Base-by-base conservation (phyloP, 805 yeast genomes). In the Spencermartinsiella europaea region DNA sequence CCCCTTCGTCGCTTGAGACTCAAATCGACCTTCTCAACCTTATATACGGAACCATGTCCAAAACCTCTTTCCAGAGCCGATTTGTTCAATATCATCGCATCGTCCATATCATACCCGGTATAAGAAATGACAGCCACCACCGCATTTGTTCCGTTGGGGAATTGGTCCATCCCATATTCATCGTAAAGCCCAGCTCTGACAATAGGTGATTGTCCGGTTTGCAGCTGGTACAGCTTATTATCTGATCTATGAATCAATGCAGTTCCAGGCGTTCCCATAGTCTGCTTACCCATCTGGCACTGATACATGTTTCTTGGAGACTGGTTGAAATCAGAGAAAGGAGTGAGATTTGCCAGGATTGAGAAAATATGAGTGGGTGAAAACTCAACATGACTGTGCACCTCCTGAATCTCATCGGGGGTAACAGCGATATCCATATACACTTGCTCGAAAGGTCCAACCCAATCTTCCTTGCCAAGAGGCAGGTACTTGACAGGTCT, bases 281-380 rank as follows among this genome's bases (percentile, higher is more conserved):
- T 91, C 74, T 93, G 99, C 72, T 93, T 93, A 80, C 97, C 98
- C 99, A 93, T 93, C 76, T 93, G 99, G 72, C 99, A 93, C 73
- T 93, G 99, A 68, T 93, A 93, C 98, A 93, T 93, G 67, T 93
- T 93, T 80, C 99, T 85, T 62, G 99, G 99, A 21, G 97, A 90
- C 74, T 93, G 99, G 69, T 93, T 93, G 74, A 93, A 93, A 68
- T 93, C 99, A 1, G 98, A 90, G 66, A 88, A 93, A 56, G 99
- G 99, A 1, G 99, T 93, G 73, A 93, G 76, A 69, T 93, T 93
- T 54, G 98, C 99, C 66, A 93, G 75, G 56, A 93, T 91, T 19
- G 97, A 89, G 57, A 93, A 72, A 42, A 93, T 88, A 67, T 93
- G 89, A 2, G 98, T 93, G 59, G 99, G 98, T 2, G 95, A 76